A percentile compares a stretch with the other conserved stretches of the same genome.
Evolutionary conservation across 192 early-diverging fungal species (phyloP).

Genomic region (Lunasporangiospora selenospora): DNA sequence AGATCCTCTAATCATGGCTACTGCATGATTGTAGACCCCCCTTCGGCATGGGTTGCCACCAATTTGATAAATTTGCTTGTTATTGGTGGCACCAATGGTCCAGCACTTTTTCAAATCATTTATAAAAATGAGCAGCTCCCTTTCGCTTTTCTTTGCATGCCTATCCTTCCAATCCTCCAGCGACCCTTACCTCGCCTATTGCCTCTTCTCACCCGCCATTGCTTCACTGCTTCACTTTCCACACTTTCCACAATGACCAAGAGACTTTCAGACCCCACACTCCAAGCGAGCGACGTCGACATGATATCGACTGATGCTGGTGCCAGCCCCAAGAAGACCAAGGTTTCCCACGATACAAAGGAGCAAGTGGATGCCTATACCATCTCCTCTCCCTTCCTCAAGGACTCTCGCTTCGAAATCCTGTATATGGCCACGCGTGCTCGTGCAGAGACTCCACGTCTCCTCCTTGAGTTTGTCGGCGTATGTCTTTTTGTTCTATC

Average conservation of each 20-base stretch:
- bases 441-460: slow-evolving; percentile 21
- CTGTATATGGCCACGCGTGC: slow-evolving; percentile 35
- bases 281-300: slow-evolving; percentile 9
- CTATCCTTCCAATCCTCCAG: not conserved
- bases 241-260: slow-evolving; percentile 20
- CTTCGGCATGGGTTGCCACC: not conserved
- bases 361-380: slow-evolving; percentile 27
- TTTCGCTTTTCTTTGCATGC: not conserved
- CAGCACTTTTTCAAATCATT: not conserved
- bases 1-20: not conserved
- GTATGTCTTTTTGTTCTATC: slow-evolving; percentile 13
- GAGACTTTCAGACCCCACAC: slow-evolving; percentile 9
- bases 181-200: not conserved
- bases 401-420: slow-evolving; percentile 37
- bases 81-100: not conserved
- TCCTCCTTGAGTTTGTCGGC: slow-evolving; percentile 31
- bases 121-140: not conserved
- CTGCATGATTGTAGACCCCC: too few relatives aligned
- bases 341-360: not conserved
- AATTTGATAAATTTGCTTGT: not conserved
- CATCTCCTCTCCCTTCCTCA: slow-evolving; percentile 18
- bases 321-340: slow-evolving; percentile 13
- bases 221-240: not conserved
- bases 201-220: not conserved
- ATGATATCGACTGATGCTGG: slow-evolving; percentile 18